These are phyloP conservation scores for Sextonia rubra DNA, from an alignment of 164 flowering plant genomes.

Conservation along the genomic window DNA sequence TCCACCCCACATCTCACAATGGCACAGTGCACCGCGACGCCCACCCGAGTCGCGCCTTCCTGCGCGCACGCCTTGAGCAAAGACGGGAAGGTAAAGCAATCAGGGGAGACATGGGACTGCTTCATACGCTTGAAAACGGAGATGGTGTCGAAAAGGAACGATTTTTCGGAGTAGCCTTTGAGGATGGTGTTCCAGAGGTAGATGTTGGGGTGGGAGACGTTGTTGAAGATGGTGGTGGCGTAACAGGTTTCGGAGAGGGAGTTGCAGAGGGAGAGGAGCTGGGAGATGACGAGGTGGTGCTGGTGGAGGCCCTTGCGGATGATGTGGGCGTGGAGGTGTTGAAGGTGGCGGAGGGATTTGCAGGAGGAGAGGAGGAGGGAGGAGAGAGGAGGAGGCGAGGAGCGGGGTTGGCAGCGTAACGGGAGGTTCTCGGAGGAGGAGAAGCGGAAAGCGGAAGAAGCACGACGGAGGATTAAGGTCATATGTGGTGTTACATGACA, in stretches of 20 bases:
- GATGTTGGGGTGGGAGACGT: slow-evolving; percentile 9
- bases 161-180: slow-evolving; percentile 11
- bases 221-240: slow-evolving; percentile 11
- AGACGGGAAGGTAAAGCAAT: slow-evolving; percentile 14
- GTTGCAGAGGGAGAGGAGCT: slow-evolving; percentile 11
- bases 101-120: slow-evolving; percentile 4
- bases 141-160: slow-evolving; percentile 4
- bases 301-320: slow-evolving; percentile 10
- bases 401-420: not conserved
- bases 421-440: not conserved
- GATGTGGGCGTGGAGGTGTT: slow-evolving; percentile 12
- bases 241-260: slow-evolving; percentile 1
- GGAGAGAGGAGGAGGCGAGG: not conserved
- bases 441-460: not conserved
- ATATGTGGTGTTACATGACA: not conserved
- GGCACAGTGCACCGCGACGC: slow-evolving; percentile 9
- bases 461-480: slow-evolving; percentile 7
- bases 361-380: slow-evolving; percentile 7
- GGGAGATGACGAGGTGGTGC: slow-evolving; percentile 11
- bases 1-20: slow-evolving; percentile 9
- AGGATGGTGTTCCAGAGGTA: slow-evolving; percentile 19
- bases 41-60: slow-evolving; percentile 4
- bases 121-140: slow-evolving; percentile 11
- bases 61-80: slow-evolving; percentile 14
- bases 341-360: slow-evolving; percentile 4